Evolutionary conservation across 805 yeast species (phyloP).

Genomic region (Ogataea corticis): DNA sequence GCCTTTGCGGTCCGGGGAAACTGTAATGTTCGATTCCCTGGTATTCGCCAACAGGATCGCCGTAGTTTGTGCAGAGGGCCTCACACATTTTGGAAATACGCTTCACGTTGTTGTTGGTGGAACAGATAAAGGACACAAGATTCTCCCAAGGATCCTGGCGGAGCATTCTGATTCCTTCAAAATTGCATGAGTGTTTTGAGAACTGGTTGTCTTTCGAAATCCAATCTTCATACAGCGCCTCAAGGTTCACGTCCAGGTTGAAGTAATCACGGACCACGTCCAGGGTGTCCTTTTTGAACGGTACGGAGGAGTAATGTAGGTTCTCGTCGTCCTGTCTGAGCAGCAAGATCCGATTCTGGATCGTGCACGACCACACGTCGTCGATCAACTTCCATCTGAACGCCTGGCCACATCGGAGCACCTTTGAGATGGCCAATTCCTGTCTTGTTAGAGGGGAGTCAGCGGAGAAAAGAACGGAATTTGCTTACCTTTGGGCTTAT

Average conservation of each 20-base stretch:
- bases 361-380: constrained; percentile 65
- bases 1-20: constrained; percentile 68
- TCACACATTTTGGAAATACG: constrained; percentile 93
- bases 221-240: constrained; percentile 64
- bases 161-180: constrained; percentile 77
- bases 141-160: constrained; percentile 98
- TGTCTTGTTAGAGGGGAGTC: constrained; percentile 11
- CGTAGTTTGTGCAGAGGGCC: constrained; percentile 68
- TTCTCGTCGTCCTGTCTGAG: constrained; percentile 55
- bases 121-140: constrained; percentile 84
- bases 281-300: constrained; percentile 37
- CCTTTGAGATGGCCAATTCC: constrained; percentile 63
- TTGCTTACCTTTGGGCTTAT: constrained; percentile 27
- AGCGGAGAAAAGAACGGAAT: no score
- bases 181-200: constrained; percentile 35
- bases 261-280: constrained; percentile 65
- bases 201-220: constrained; percentile 51
- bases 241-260: constrained; percentile 57
- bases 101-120: constrained; percentile 93
- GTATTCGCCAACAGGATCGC: constrained; percentile 53
- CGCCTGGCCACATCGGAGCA: constrained; percentile 83
- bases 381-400: constrained; percentile 72
- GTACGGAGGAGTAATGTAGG: constrained; percentile 54
- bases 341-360: constrained; percentile 59
- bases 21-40: constrained; percentile 61